phyloP scores from a whole-genome alignment of 176 grass and related monocot genomes.

The Carex pumila region DNA sequence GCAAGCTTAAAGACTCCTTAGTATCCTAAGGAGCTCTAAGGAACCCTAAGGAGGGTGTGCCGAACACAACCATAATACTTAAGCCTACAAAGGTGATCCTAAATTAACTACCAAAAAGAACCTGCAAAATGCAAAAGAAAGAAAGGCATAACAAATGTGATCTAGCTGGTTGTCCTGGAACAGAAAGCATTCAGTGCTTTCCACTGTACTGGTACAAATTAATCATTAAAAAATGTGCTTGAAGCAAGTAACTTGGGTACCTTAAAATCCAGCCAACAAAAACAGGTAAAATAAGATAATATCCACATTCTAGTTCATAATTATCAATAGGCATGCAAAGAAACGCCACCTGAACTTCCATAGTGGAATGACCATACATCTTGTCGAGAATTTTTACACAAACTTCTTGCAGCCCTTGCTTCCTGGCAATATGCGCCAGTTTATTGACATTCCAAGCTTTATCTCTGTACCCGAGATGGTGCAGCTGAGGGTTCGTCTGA shows the following conservation, averaged over 20 bases:
- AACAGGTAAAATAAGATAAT: constrained; percentile 15
- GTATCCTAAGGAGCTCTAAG: too few relatives aligned
- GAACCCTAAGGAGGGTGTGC: too few relatives aligned
- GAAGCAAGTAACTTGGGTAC: background rate
- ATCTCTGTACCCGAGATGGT: constrained; percentile 97
- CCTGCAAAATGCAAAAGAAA: background rate
- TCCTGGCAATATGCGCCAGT: constrained; percentile 89
- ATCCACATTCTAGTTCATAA: background rate
- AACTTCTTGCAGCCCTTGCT: constrained; percentile 93
- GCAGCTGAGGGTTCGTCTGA: constrained; percentile 91
- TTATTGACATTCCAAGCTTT: constrained; percentile 99
- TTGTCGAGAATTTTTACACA: constrained; percentile 97
- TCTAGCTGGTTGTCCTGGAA: background rate
- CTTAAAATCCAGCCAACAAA: background rate
- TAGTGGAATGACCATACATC: constrained; percentile 99
- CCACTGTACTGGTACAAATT: background rate
- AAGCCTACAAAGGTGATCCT: background rate
- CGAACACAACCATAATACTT: background rate
- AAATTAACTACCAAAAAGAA: background rate
- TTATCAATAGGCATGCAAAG: constrained; percentile 6
- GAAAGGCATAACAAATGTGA: background rate
- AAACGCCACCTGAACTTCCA: constrained; percentile 95
- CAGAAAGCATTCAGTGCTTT: background rate
- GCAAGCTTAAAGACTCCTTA: too few relatives aligned
- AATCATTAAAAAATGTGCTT: background rate